These are phyloP conservation scores for Penicillium salamii DNA, from an alignment of 495 filamentous ascomycete genomes.

Conservation along the genomic window DNA sequence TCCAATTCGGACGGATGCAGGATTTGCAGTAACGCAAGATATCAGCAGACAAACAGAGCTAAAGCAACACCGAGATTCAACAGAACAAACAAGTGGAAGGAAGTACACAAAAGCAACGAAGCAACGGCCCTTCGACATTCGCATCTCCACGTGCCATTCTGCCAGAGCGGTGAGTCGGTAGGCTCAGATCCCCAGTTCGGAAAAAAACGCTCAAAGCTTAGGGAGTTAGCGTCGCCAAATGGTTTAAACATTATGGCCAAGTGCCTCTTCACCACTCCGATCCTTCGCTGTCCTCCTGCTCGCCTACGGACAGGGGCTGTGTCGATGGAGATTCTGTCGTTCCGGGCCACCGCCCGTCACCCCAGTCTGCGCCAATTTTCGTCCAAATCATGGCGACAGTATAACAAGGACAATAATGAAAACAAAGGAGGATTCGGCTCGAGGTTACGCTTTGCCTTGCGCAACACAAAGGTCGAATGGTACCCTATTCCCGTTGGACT, in stretches of 20 bases:
- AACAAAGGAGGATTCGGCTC: conserved; percentile 59
- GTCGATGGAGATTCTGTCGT: conserved; percentile 40
- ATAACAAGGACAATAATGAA: conserved; percentile 36
- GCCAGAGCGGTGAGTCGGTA: conserved; percentile 15
- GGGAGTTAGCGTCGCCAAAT: conserved; percentile 16
- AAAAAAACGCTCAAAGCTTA: conserved; percentile 12
- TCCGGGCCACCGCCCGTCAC: conserved; percentile 36
- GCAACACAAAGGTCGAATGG: conserved; percentile 83
- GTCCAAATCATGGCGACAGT: conserved; percentile 37
- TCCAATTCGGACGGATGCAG: no score
- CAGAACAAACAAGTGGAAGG: no score
- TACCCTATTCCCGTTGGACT: conserved; percentile 91
- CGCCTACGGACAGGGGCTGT: conserved; percentile 29
- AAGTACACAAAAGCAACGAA: no score
- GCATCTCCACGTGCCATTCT: conserved; percentile 15
- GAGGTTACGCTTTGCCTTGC: conserved; percentile 59
- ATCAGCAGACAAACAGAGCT: no score
- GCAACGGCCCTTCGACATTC: no score
- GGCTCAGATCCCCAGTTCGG: conserved; percentile 8
- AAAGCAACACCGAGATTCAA: no score
- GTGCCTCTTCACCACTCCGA: conserved; percentile 33
- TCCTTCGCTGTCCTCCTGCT: conserved; percentile 29
- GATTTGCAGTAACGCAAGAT: no score
- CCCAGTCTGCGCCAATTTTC: conserved; percentile 42
- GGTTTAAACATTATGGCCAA: conserved; percentile 41